A percentile compares a stretch with the other conserved stretches of the same genome.
These are phyloP conservation scores for Scutellaria galericulata DNA, from an alignment of 257 asterid species.

Conservation along the genomic window DNA sequence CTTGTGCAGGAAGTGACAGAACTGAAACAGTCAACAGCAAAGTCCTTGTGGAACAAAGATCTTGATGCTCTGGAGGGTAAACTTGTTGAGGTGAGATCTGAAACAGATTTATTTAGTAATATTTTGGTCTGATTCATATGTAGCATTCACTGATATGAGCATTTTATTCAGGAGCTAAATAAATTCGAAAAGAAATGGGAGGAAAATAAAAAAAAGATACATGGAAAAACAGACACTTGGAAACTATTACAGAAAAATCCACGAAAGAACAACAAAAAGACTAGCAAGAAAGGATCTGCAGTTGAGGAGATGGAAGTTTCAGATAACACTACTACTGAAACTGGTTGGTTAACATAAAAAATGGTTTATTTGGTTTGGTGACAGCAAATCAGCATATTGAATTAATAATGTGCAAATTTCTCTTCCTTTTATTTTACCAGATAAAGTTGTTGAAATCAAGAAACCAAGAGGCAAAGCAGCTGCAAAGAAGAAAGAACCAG, in stretches of 20 bases:
- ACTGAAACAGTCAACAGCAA: slow-evolving; percentile 66
- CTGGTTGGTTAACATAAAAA: slow-evolving; percentile 46
- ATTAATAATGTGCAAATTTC: neutral
- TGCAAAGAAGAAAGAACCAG: slow-evolving; percentile 81
- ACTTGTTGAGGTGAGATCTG: slow-evolving; percentile 59
- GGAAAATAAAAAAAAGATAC: slow-evolving; percentile 45
- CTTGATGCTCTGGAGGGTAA: slow-evolving; percentile 73
- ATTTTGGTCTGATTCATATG: neutral
- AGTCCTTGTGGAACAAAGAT: slow-evolving; percentile 76
- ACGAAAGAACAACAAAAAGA: slow-evolving; percentile 56
- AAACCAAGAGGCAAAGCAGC: slow-evolving; percentile 69
- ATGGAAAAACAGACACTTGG: slow-evolving; percentile 37
- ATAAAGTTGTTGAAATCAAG: slow-evolving; percentile 47
- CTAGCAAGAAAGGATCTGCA: slow-evolving; percentile 50
- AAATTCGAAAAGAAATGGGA: slow-evolving; percentile 50
- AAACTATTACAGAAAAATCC: slow-evolving; percentile 54
- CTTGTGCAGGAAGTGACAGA: slow-evolving; percentile 64
- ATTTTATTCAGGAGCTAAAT: slow-evolving; percentile 59
- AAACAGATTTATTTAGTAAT: neutral
- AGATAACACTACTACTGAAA: slow-evolving; percentile 46
- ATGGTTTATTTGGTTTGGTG: neutral
- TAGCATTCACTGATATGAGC: slow-evolving; percentile 1
- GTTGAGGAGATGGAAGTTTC: slow-evolving; percentile 66
- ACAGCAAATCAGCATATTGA: neutral
- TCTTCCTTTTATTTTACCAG: slow-evolving; percentile 37